Base-by-base conservation (phyloP, 805 yeast species). In the Cyberlindnera mycetangii region DNA sequence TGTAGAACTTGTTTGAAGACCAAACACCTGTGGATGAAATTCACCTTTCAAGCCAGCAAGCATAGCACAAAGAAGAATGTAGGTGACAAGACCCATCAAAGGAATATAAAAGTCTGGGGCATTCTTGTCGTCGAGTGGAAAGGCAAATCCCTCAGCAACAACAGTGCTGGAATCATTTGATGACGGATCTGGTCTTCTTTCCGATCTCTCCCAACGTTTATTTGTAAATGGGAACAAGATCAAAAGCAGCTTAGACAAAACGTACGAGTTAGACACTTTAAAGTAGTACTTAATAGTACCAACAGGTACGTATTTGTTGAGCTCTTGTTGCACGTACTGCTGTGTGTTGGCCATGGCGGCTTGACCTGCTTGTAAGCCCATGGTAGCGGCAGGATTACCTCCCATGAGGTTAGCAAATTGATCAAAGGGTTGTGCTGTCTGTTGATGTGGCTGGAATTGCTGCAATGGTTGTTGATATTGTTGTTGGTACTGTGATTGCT, bases 51-150 rank as follows among this genome's bases (percentile, higher is more conserved):
- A 67, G 10, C 99, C 99, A 47, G 87, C 85, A 51, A 85, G 75
- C 18, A 85, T 75, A 2, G 96, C 92, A 77, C 92, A 81, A 30
- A 88, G 73, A 48, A 93, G 69, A 40, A 92, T 83, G 59, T 90
- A 90, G 0, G 98, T 89, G 39, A 89, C 78, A 56, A 85, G 78
- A 2, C 97, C 87, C 97, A 95, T 93, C 49, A 87, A 49, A 6
- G 99, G 99, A 43, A 93, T 87, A 65, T 93, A 93, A 70, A 93
- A 75, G 63, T 93, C 99, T 3, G 99, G 99, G 0, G 98, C 95
- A 59, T 95, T 93, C 46, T 84, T 74, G 62, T 93, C 99, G 49
- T 85, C 87, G 37, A 76, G 67, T 14, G 99, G 97, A 10, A 87
- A 80, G 2, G 88, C 83, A 63, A 74, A 88, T 17, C 61, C 53